phyloP scores from a whole-genome alignment of 2,329 filamentous ascomycete genomes.

The Grosmannia clavigera region DNA sequence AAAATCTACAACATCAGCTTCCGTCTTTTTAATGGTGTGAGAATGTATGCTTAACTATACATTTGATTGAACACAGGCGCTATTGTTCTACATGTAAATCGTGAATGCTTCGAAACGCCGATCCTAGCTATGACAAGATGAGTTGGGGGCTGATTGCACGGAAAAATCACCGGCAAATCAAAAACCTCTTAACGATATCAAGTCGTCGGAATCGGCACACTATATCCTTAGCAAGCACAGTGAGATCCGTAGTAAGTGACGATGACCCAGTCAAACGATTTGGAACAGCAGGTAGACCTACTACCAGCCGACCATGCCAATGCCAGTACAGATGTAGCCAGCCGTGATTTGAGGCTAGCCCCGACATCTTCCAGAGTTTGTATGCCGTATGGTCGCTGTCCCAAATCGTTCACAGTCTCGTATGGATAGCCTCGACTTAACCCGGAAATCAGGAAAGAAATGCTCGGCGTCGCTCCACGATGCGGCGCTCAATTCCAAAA shows the following conservation, averaged over 20 bases:
- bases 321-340: too few relatives aligned
- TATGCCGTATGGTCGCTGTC: not conserved
- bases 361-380: not conserved
- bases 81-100: not conserved
- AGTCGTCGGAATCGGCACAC: not conserved
- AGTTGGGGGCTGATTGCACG: not conserved
- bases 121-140: not conserved
- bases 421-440: not conserved
- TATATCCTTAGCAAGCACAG: not conserved
- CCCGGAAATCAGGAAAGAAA: not conserved
- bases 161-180: not conserved
- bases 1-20: not conserved
- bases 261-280: not conserved
- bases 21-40: not conserved
- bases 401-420: not conserved
- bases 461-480: not conserved
- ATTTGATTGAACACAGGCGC: not conserved
- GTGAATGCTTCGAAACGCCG: not conserved
- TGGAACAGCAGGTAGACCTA: not conserved
- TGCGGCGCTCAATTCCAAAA: not conserved
- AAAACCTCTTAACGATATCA: not conserved
- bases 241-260: not conserved
- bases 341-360: too few relatives aligned
- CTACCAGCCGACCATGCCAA: too few relatives aligned
- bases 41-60: not conserved